Conservation (phyloP, 2,329 filamentous ascomycete species). For the Diaporthe batatas region DNA sequence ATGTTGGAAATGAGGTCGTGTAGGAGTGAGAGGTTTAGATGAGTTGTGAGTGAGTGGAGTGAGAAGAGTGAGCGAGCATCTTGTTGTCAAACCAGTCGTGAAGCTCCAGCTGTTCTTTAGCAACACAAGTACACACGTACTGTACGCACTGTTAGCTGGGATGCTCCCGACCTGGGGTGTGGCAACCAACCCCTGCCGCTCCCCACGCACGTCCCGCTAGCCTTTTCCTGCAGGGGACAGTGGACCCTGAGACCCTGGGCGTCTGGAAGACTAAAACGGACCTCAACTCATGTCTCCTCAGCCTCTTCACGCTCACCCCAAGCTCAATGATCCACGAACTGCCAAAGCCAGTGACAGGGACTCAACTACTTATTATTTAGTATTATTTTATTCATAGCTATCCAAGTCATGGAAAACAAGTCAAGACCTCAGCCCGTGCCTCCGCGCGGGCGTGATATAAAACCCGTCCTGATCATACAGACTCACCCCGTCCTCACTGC, state of each 20-base stretch:
- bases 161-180: not conserved
- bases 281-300: too few relatives aligned
- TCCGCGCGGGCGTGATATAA: conserved; percentile 57
- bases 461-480: conserved; percentile 63
- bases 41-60: not conserved
- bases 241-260: not conserved
- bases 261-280: not conserved
- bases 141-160: conserved; percentile 7
- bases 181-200: conserved; percentile 12
- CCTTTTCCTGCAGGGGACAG: not conserved
- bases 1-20: not conserved
- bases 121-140: conserved; percentile 10
- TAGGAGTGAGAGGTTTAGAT: not conserved
- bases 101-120: conserved; percentile 42
- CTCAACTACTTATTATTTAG: too few relatives aligned
- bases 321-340: not conserved
- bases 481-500: conserved; percentile 56
- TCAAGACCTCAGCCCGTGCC: conserved; percentile 10
- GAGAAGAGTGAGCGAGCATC: not conserved
- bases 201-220: conserved; percentile 26
- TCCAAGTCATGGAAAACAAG: too few relatives aligned
- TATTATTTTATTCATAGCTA: too few relatives aligned
- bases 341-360: not conserved
- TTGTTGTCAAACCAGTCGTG: conserved; percentile 14
- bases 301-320: not conserved